phyloP scores from a whole-genome alignment of 2,329 filamentous ascomycete genomes.

The Ceratocystiopsis brevicomis region DNA sequence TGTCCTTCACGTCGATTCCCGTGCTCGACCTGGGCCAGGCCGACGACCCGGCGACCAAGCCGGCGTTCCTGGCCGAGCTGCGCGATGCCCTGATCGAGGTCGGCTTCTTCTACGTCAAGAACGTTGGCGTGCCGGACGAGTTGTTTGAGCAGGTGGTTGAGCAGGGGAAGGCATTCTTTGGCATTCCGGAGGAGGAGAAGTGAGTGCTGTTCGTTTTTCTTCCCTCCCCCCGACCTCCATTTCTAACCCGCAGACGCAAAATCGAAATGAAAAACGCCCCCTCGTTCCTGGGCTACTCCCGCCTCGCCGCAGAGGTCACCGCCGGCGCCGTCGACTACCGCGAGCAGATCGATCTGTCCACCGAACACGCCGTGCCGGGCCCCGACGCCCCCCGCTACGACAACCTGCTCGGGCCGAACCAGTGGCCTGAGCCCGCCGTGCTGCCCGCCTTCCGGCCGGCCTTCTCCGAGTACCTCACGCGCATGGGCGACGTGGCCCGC shows the following conservation, averaged over 20 bases:
- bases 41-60: constrained; percentile 44
- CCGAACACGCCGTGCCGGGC: constrained; percentile 48
- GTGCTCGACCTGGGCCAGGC: constrained; percentile 58
- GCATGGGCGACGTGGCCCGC: constrained; percentile 54
- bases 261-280: constrained; percentile 58
- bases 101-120: constrained; percentile 74
- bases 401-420: constrained; percentile 58
- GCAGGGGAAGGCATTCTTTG: constrained; percentile 57
- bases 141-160: constrained; percentile 46
- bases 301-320: constrained; percentile 49
- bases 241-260: constrained; percentile 25
- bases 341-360: constrained; percentile 75
- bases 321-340: constrained; percentile 59
- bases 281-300: constrained; percentile 53
- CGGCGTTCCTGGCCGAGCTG: constrained; percentile 50
- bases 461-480: constrained; percentile 57
- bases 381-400: constrained; percentile 48
- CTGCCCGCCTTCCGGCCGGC: constrained; percentile 49
- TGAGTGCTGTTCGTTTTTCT: constrained; percentile 13
- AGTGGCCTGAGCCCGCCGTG: constrained; percentile 50
- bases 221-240: no score
- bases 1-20: constrained; percentile 60
- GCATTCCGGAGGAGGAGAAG: constrained; percentile 60
- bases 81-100: constrained; percentile 64
- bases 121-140: constrained; percentile 50